Evolutionary conservation across 129 eudicot genomes (phyloP).

Genomic region (Saussurea involucrata): DNA sequence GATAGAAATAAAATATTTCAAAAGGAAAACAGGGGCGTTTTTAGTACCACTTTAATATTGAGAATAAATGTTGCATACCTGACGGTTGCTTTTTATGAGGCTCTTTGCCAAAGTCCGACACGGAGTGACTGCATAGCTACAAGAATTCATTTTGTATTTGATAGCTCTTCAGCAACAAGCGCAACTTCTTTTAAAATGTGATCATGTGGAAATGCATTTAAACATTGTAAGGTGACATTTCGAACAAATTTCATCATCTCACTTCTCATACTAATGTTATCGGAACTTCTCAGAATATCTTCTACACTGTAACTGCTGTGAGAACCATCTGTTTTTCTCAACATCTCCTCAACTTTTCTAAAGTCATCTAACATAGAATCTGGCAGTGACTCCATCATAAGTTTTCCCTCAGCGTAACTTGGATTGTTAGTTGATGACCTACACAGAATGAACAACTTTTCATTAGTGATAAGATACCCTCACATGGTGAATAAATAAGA

Average conservation of each 20-base stretch:
- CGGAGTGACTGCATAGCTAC: constrained; percentile 51
- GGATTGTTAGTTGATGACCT: constrained; percentile 84
- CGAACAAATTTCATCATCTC: constrained; percentile 79
- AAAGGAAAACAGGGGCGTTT: too few relatives aligned
- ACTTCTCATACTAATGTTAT: constrained; percentile 50
- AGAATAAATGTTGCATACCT: constrained; percentile 46
- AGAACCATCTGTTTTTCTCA: constrained; percentile 30
- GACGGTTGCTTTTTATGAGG: constrained; percentile 79
- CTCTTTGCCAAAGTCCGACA: constrained; percentile 84
- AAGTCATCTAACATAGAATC: constrained; percentile 48
- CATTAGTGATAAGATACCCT: background rate
- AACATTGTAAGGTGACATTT: constrained; percentile 72
- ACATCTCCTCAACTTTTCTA: constrained; percentile 44
- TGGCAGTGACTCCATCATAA: constrained; percentile 55
- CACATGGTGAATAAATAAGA: constrained; percentile 8
- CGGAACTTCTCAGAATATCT: constrained; percentile 33
- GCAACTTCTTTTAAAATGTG: constrained; percentile 73
- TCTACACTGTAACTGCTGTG: constrained; percentile 45
- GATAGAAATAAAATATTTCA: background rate
- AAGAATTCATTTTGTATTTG: constrained; percentile 55
- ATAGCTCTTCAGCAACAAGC: constrained; percentile 82
- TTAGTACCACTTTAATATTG: background rate
- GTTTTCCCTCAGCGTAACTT: constrained; percentile 65
- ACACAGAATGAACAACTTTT: constrained; percentile 7
- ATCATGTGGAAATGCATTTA: constrained; percentile 64